A percentile compares a stretch with the other conserved stretches of the same genome.
These are phyloP conservation scores for Mycena leptocephala DNA, from an alignment of 768 basidiomycete species.

Conservation along the genomic window DNA sequence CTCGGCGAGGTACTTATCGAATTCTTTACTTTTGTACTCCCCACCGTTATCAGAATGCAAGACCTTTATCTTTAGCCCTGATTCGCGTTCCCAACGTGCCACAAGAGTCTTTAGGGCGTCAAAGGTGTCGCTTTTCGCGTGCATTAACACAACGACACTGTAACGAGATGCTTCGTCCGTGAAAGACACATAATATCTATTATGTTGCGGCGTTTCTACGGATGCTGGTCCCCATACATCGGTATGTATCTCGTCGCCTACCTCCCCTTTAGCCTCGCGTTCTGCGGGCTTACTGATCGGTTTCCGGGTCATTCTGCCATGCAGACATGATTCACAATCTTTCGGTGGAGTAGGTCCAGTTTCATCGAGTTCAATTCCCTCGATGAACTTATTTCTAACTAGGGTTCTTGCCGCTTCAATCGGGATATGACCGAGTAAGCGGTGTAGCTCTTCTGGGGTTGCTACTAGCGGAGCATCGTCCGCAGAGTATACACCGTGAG, in stretches of 20 bases:
- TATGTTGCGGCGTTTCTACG: slow-evolving; percentile 35
- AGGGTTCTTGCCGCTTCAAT: slow-evolving; percentile 37
- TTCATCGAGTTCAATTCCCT: slow-evolving; percentile 45
- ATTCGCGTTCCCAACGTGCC: too few relatives aligned
- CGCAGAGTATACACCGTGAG: slow-evolving; percentile 24
- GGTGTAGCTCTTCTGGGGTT: slow-evolving; percentile 42
- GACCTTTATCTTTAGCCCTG: too few relatives aligned
- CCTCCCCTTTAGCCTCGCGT: slow-evolving; percentile 27
- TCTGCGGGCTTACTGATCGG: slow-evolving; percentile 41
- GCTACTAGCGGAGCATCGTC: slow-evolving; percentile 6
- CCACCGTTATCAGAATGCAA: too few relatives aligned
- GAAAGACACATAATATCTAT: slow-evolving; percentile 50
- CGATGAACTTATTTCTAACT: slow-evolving; percentile 42
- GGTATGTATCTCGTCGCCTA: slow-evolving; percentile 49
- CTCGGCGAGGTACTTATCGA: too few relatives aligned
- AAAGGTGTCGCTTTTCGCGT: slow-evolving; percentile 47
- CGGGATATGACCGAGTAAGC: slow-evolving; percentile 44
- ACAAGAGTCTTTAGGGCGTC: not conserved
- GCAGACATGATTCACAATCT: slow-evolving; percentile 48
- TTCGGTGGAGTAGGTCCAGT: slow-evolving; percentile 23
- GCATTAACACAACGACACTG: slow-evolving; percentile 41
- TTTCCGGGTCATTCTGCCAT: slow-evolving; percentile 47
- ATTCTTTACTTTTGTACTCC: too few relatives aligned
- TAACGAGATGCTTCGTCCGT: slow-evolving; percentile 51
- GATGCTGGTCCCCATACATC: slow-evolving; percentile 56